Base-by-base conservation (phyloP, 192 early-diverging fungal species). In the Dissophora ornata region DNA sequence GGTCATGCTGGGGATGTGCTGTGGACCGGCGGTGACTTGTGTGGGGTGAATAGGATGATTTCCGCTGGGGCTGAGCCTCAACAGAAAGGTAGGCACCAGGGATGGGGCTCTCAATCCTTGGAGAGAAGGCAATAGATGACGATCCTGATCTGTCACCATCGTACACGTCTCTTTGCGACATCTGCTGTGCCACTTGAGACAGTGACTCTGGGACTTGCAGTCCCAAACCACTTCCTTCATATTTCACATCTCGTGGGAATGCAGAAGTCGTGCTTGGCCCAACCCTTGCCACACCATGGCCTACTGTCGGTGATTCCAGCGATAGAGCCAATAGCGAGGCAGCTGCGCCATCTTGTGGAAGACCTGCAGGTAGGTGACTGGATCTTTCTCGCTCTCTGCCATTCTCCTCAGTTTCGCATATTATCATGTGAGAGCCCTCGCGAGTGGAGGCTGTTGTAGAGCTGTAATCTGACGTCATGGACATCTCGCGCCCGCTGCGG, bases 361-460 rank as follows among this genome's bases (percentile, higher is more conserved):
- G 62, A 44, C 70, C 65, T 9, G 41, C n/a, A 21, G 54, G 60
- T 32, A 24, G 34, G 1, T 11, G 33, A 12, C 4, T 9, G 4
- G 26, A 26, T 9, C 32, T 53, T 6, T 63, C 53, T 28, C 25
- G 38, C 0, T 71, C 60, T 21, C 6, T 44, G 2, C 57, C 46
- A 42, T 57, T 26, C 13, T 63, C 46, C 33, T 63, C 34, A 19
- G 26, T 33, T 21, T 71, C 53, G 22, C 15, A 63, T 2, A 55
- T 49, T 6, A 61, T 62, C 15, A 54, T 46, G 26, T 71, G 54
- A 11, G 69, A 71, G 8, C 68, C 53, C n/a, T 70, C 68, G 9
- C 53, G 57, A 34, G 68, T 62, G 8, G 68, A 70, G 0, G 52
- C 18, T 40, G 68, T 47, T 0, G 52, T 56, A 12, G 69, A 71